Conservation (phyloP, 768 basidiomycete genomes). For the Phanerochaete carnosa region DNA sequence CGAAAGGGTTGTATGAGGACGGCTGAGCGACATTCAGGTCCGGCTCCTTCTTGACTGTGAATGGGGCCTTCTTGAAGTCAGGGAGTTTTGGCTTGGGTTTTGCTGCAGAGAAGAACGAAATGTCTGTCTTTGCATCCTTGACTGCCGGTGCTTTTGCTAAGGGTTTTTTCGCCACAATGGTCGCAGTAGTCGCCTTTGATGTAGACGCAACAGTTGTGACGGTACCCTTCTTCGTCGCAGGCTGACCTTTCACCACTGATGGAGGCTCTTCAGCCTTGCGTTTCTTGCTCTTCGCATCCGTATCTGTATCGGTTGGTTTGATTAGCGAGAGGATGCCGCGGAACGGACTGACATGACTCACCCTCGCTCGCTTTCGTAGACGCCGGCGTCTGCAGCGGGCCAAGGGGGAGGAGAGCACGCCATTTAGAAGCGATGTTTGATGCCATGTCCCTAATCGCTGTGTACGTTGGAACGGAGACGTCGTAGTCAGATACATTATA, state of each 20-base stretch:
- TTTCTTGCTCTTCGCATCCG: slow-evolving; percentile 68
- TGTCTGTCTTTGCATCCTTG: slow-evolving; percentile 66
- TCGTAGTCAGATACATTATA: slow-evolving; percentile 66
- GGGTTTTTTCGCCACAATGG: slow-evolving; percentile 49
- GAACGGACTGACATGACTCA: slow-evolving; percentile 59
- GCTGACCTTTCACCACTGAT: slow-evolving; percentile 39
- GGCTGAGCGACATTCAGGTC: slow-evolving; percentile 69
- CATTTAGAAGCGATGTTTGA: slow-evolving; percentile 83
- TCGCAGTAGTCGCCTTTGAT: slow-evolving; percentile 35
- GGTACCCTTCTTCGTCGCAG: slow-evolving; percentile 66
- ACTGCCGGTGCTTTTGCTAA: slow-evolving; percentile 40
- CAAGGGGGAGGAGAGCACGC: slow-evolving; percentile 35
- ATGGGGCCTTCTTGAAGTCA: slow-evolving; percentile 78
- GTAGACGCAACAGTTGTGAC: slow-evolving; percentile 30
- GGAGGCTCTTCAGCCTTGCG: slow-evolving; percentile 56
- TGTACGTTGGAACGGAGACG: slow-evolving; percentile 39
- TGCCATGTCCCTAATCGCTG: slow-evolving; percentile 94
- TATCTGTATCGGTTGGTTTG: slow-evolving; percentile 16
- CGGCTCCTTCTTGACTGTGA: slow-evolving; percentile 46
- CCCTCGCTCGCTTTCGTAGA: slow-evolving; percentile 48
- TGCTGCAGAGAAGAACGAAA: slow-evolving; percentile 85
- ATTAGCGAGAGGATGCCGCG: slow-evolving; percentile 21
- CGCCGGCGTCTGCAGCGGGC: slow-evolving; percentile 11
- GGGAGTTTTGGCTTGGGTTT: slow-evolving; percentile 82
- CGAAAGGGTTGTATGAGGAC: slow-evolving; percentile 75